Evolutionary conservation across 208 protist genomes (phyloP), one percentile per base, ranked within the genome.

Genomic region (Leishmania guyanensis): DNA sequence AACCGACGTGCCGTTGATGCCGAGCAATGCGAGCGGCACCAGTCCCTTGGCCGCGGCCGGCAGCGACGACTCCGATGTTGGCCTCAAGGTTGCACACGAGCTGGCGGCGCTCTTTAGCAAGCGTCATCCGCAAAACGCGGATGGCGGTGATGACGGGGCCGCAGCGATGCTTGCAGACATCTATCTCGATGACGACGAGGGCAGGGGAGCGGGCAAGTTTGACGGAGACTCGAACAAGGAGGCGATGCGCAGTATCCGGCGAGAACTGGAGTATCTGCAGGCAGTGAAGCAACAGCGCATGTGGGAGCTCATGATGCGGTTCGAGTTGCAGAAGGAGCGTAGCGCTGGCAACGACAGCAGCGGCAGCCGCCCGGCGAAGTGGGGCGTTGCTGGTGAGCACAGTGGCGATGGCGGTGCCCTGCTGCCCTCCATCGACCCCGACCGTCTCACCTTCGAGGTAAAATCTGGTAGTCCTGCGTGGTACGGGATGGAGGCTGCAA

Each of bases 401-500:
- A n/a, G 16, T 54, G 60, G 22, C 22, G 56, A 51, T 12, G 39
- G 29, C 22, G n/a, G 62, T 12, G 0, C n/a, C 12, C 51, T 62
- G 12, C 66, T 77, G 20, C 74, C 84, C 3, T 56, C 53, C 17
- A 65, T 78, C 65, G 82, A 84, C 60, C 77, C 81, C 17, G 87
- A 88, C 16, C 84, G 88, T 20, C 84, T 88, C 50, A 87, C 87
- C 78, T 92, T 94, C 74, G 84, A 83, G 20, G 88, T 94, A n/a
- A 92, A 91, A 75, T 81, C 82, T 29, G 90, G 89, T 6, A 87
- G 69, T 14, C 77, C 91, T 26, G 88, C 81, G 43, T 92, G 89
- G 91, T 94, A 94, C 79, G 91, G 91, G 64, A 94, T 94, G 89
- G 88, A 92, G 79, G 89, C 91, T 12, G 84, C 89, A 58, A 89